Evolutionary conservation across 1,284 basidiomycete species (phyloP), one percentile per base, ranked within the genome.

Genomic region (Hymenochaete sp.): DNA sequence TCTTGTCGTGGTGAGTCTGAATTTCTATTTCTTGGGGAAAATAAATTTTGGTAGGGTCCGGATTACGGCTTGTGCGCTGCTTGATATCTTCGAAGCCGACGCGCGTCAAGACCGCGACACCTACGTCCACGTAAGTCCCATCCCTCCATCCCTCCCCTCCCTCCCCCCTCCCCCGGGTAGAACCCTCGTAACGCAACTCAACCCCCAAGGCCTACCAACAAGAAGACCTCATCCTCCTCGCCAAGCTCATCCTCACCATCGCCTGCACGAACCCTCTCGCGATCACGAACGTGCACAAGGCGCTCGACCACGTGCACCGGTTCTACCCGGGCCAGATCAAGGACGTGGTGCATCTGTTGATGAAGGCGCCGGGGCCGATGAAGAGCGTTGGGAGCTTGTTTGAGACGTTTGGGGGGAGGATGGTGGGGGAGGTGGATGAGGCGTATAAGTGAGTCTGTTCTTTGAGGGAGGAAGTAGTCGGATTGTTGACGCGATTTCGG

Each of bases 151-250:
- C 28, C 28, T 31, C 28, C 28, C 9, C 14, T 31, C 10, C 14
- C 9, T 31, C 28, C 9, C 9, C 28, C 28, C 14, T 10, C 14
- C 21, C 32, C 21, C 4, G 21, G 14, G 32, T n/a, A n/a, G 5
- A 16, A n/a, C 5, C 13, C 32, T 5, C 10, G 32, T n/a, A 16
- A 10, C 19, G 4, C 10, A n/a, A n/a, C n/a, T n/a, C n/a, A n/a
- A n/a, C n/a, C n/a, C n/a, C n/a, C n/a, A n/a, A n/a, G n/a, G n/a
- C n/a, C n/a, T n/a, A n/a, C 33, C 19, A 79, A 67, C 87, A 91
- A 66, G 93, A 98, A 52, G 95, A 98, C 59, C 64, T 98, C 14
- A 67, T 78, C 36, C 79, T 86, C 65, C 82, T 99, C 50, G 96
- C 93, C 16, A 79, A 83, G 49, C 70, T 98, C 8, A 67, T 98